Evolutionary conservation across 202 grass and related monocot genomes (phyloP).

Genomic region (Panicum hallii): DNA sequence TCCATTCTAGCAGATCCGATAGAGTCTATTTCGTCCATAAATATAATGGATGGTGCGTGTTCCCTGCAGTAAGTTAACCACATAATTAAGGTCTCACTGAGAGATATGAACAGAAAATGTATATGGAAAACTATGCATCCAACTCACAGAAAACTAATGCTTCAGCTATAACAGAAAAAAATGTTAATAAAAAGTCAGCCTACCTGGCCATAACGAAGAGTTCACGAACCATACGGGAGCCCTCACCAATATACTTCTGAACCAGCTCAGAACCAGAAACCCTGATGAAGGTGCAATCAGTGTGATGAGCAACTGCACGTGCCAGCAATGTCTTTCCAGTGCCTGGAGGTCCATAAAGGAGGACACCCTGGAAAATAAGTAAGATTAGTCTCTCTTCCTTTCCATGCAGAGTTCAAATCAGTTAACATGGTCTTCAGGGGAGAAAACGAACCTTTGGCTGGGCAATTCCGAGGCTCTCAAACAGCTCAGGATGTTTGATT

Average conservation of each 20-base stretch:
- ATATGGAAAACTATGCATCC: neutral
- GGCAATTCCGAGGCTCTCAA: conserved; percentile 97
- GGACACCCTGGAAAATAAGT: conserved; percentile 72
- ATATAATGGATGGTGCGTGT: conserved; percentile 99
- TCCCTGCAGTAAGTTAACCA: conserved; percentile 65
- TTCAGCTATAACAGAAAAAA: neutral
- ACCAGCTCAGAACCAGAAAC: conserved; percentile 99
- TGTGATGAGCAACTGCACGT: conserved; percentile 98
- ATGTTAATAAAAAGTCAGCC: neutral
- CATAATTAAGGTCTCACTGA: conserved; percentile 28
- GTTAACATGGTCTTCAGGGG: neutral
- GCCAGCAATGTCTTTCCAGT: conserved; percentile 98
- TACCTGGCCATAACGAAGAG: conserved; percentile 99
- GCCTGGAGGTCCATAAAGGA: conserved; percentile 97
- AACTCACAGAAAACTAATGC: conserved; percentile 21
- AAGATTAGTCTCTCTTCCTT: neutral
- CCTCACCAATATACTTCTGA: conserved; percentile 99
- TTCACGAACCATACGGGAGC: conserved; percentile 95
- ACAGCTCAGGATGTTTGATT: conserved; percentile 97
- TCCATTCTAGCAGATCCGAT: conserved; percentile 99
- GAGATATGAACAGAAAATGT: neutral
- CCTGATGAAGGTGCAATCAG: conserved; percentile 97
- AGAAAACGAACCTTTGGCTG: conserved; percentile 83
- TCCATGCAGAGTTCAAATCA: neutral
- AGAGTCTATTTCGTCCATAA: conserved; percentile 99